phyloP scores from a whole-genome alignment of 164 flowering plant genomes.

The Akebia trifoliata region DNA sequence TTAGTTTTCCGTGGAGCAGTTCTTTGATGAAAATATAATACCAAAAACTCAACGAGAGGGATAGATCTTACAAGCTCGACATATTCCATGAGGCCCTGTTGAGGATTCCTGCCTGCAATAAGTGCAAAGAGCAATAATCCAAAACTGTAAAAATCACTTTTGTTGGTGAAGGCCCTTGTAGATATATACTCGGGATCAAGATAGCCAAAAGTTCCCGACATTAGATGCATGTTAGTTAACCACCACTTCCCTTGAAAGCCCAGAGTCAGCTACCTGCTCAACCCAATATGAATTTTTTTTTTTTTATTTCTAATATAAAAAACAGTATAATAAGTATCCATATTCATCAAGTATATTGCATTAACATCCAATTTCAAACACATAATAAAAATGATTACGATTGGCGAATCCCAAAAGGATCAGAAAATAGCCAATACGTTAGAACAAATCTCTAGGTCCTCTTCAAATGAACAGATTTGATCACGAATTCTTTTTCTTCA shows the following conservation, averaged over 20 bases:
- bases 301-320: too few relatives aligned
- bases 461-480: neutral
- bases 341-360: neutral
- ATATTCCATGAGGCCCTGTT: slow-evolving; percentile 84
- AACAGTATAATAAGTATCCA: neutral
- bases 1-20: neutral
- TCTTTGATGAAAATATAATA: too few relatives aligned
- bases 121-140: slow-evolving; percentile 94
- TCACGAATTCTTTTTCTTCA: neutral
- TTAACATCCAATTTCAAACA: neutral
- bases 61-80: slow-evolving; percentile 70
- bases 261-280: slow-evolving; percentile 92
- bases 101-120: slow-evolving; percentile 84
- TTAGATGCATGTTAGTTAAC: slow-evolving; percentile 57
- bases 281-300: slow-evolving; percentile 7
- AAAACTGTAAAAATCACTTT: slow-evolving; percentile 89
- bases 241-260: slow-evolving; percentile 93
- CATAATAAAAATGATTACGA: too few relatives aligned
- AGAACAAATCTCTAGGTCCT: too few relatives aligned
- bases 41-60: too few relatives aligned
- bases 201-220: slow-evolving; percentile 90
- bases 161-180: slow-evolving; percentile 74
- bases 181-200: slow-evolving; percentile 96
- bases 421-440: too few relatives aligned
- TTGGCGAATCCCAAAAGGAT: too few relatives aligned